Conservation (phyloP, 345 rosid species). For the Salix brachista region DNA sequence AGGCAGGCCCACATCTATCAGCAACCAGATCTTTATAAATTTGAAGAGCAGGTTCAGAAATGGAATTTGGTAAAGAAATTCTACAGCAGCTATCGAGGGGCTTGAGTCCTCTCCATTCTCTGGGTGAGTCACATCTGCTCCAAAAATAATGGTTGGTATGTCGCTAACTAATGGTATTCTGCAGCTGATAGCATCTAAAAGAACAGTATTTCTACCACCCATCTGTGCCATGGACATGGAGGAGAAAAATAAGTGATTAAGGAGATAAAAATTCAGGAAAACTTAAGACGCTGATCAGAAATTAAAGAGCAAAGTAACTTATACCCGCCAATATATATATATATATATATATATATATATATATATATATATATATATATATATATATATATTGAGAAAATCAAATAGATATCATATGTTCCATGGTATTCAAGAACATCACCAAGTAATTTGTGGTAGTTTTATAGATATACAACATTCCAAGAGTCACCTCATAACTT, state of each 20-base stretch:
- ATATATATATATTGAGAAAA: background rate
- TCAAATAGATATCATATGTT: background rate
- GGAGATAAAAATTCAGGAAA: background rate
- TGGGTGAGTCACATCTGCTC: slow-evolving; percentile 98
- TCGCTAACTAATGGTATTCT: slow-evolving; percentile 95
- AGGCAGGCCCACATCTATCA: slow-evolving; percentile 17
- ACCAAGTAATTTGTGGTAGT: background rate
- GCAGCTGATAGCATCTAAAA: slow-evolving; percentile 93
- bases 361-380: background rate
- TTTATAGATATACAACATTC: background rate
- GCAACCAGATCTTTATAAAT: background rate
- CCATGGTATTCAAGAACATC: background rate
- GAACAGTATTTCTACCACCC: slow-evolving; percentile 99
- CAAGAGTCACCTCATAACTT: background rate
- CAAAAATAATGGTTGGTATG: slow-evolving; percentile 95
- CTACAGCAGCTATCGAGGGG: slow-evolving; percentile 97
- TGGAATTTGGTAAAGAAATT: slow-evolving; percentile 8
- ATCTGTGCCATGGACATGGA: slow-evolving; percentile 47
- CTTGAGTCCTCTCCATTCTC: slow-evolving; percentile 99
- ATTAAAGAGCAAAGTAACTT: background rate
- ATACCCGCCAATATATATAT: background rate
- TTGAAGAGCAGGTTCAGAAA: background rate
- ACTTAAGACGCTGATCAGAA: background rate
- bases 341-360: background rate
- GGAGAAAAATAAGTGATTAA: background rate